A percentile compares a stretch with the other conserved stretches of the same genome.
Evolutionary conservation across 805 yeast species (phyloP).

Genomic region (Dipodascopsis tothii): DNA sequence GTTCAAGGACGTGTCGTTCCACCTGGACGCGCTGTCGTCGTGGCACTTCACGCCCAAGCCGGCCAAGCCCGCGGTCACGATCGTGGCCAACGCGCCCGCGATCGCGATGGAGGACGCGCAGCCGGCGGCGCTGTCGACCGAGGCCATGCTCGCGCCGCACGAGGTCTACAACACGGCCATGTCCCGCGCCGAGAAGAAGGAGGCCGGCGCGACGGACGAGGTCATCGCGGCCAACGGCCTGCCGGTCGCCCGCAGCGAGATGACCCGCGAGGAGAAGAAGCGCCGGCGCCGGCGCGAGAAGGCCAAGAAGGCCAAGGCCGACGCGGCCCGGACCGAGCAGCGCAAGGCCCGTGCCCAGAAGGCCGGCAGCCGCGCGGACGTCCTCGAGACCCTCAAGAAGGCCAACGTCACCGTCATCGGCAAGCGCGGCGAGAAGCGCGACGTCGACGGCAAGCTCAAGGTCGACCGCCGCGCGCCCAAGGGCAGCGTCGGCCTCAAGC

Average conservation of each 20-base stretch:
- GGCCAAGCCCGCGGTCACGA: conserved; percentile 65
- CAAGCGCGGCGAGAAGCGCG: conserved; percentile 65
- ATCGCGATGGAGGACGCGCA: conserved; percentile 94
- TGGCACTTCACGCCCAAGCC: conserved; percentile 93
- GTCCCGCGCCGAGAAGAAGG: conserved; percentile 26
- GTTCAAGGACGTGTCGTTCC: conserved; percentile 55
- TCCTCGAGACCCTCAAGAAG: conserved; percentile 64
- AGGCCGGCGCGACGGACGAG: conserved; percentile 48
- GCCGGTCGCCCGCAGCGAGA: conserved; percentile 71
- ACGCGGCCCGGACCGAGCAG: conserved; percentile 32
- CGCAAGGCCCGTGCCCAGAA: conserved; percentile 35
- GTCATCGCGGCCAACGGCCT: conserved; percentile 63
- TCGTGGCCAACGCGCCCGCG: conserved; percentile 75
- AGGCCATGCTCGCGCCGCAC: conserved; percentile 84
- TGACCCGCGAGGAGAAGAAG: conserved; percentile 76
- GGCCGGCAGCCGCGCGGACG: conserved; percentile 52
- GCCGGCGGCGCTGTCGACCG: conserved; percentile 72
- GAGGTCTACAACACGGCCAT: conserved; percentile 57
- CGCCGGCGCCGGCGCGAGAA: conserved; percentile 80
- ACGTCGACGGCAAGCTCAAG: conserved; percentile 61
- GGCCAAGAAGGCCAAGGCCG: conserved; percentile 61
- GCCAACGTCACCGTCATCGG: conserved; percentile 68
- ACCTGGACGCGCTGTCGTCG: conserved; percentile 83
- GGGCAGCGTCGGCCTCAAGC: neutral
- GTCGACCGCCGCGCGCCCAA: neutral